Conservation (phyloP, 129 eudicot species). For the Scalesia atractyloides region DNA sequence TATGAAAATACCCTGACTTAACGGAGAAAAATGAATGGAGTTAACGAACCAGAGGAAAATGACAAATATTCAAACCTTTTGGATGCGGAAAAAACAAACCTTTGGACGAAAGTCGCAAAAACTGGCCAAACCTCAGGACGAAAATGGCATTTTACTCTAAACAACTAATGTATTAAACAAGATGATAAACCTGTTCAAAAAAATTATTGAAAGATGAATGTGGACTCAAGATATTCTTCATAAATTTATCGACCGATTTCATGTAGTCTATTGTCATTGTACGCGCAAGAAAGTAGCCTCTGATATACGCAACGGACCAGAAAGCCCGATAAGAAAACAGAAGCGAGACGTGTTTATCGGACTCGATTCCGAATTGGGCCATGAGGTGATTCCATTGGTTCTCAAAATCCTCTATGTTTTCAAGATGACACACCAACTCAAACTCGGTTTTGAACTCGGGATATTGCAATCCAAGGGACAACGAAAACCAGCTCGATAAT, state of each 20-base stretch:
- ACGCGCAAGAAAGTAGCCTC: constrained; percentile 69
- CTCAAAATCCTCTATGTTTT: constrained; percentile 71
- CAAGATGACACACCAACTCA: constrained; percentile 60
- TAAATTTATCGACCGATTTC: constrained; percentile 51
- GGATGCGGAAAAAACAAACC: no score
- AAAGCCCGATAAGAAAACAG: constrained; percentile 51
- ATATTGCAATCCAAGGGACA: constrained; percentile 54
- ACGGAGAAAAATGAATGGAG: no score
- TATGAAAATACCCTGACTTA: no score
- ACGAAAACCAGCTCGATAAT: constrained; percentile 71
- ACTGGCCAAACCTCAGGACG: no score
- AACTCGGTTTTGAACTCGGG: constrained; percentile 66
- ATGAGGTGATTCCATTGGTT: constrained; percentile 79
- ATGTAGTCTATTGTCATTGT: constrained; percentile 53
- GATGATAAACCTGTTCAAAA: constrained; percentile 54
- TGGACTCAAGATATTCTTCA: constrained; percentile 53
- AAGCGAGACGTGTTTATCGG: constrained; percentile 66
- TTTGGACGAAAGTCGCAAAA: no score
- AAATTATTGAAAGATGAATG: constrained; percentile 55
- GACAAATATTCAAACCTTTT: no score
- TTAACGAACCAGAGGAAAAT: no score
- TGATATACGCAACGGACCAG: constrained; percentile 61
- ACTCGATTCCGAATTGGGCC: constrained; percentile 56
- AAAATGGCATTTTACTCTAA: no score
- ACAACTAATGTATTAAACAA: neutral